Conservation (phyloP, 2,329 filamentous ascomycete species). For the Diplodia intermedia region DNA sequence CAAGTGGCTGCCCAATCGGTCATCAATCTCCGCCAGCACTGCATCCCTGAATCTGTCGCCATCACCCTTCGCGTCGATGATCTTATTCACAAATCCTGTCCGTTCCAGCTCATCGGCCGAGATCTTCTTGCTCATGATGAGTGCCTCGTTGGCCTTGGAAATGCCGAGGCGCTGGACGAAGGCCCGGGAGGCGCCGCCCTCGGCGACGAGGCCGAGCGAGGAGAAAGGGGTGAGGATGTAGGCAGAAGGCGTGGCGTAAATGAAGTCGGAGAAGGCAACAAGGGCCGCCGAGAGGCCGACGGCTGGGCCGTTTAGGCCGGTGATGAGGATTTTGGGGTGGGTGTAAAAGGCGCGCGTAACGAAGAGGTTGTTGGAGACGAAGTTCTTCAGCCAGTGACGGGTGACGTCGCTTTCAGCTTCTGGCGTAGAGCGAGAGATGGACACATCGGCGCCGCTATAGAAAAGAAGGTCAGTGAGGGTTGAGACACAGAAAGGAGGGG, state of each 20-base stretch:
- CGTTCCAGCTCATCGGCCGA: constrained; percentile 73
- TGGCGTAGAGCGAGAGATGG: constrained; percentile 57
- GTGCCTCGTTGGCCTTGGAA: constrained; percentile 84
- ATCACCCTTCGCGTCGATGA: constrained; percentile 71
- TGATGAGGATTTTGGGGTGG: constrained; percentile 91
- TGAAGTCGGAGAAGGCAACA: constrained; percentile 84
- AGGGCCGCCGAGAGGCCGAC: constrained; percentile 88
- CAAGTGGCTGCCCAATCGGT: constrained; percentile 79
- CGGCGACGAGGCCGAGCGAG: constrained; percentile 85
- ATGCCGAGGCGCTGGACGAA: constrained; percentile 83
- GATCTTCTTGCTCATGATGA: constrained; percentile 87
- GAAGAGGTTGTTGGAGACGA: constrained; percentile 88
- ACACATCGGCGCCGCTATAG: constrained; percentile 78
- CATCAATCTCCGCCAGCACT: constrained; percentile 81
- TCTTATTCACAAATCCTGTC: constrained; percentile 84
- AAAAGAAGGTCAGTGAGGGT: neutral
- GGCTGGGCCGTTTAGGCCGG: constrained; percentile 89
- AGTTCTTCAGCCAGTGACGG: constrained; percentile 70
- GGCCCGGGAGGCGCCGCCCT: constrained; percentile 80
- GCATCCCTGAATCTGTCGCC: constrained; percentile 71
- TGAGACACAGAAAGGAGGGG: constrained; percentile 1
- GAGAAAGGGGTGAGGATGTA: constrained; percentile 93
- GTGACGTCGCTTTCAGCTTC: constrained; percentile 46
- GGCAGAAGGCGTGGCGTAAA: constrained; percentile 81
- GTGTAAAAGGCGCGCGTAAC: constrained; percentile 88